Base-by-base conservation (phyloP, 2,329 filamentous ascomycete genomes). In the Penicillium frequentans region DNA sequence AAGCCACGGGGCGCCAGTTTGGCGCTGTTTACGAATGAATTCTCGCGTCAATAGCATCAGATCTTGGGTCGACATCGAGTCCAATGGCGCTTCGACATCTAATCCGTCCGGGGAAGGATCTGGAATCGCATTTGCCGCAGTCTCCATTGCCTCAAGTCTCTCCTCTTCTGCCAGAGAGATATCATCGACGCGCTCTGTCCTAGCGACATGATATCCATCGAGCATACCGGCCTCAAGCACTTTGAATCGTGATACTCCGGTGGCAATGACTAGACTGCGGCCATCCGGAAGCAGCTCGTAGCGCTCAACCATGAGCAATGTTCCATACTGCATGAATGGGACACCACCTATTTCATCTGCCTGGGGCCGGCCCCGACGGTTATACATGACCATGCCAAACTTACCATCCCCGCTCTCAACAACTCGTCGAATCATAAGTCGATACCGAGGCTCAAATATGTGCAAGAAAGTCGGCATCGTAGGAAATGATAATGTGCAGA, bases 381-480 rank as follows among this genome's bases (percentile, higher is more conserved):
- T 90, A 60, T 87, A 86, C 68, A 90, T 82, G 19, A 96, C 83
- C 90, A 96, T 96, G 24, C 93, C 93, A 68, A 97, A 96, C 24
- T 86, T 90, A 14, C 85, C 81, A 58, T 89, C 85, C 0, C 86
- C 86, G 55, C 68, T 79, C 60, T 92, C 88, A 52, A 96, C 78
- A 0, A 86, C 89, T 35, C 91, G 85, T 47, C 89, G 84, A 37
- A 96, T 88, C 91, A 96, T 95, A n/a, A 95, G 80, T 8, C 91
- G 86, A 70, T 96, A 96, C 7, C 90, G 84, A n/a, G 90, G 90
- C 71, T 96, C 93, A 69, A 96, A 96, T n/a, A 97, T 85, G 66
- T 96, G 90, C 3, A 96, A 78, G 64, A 95, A 95, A 0, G 90
- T 93, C 0, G 89, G 91, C 85, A 93, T 91, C 1, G 82, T 81